Evolutionary conservation across 768 basidiomycete species (phyloP).

Genomic region (Pleurotus tuber-regium): DNA sequence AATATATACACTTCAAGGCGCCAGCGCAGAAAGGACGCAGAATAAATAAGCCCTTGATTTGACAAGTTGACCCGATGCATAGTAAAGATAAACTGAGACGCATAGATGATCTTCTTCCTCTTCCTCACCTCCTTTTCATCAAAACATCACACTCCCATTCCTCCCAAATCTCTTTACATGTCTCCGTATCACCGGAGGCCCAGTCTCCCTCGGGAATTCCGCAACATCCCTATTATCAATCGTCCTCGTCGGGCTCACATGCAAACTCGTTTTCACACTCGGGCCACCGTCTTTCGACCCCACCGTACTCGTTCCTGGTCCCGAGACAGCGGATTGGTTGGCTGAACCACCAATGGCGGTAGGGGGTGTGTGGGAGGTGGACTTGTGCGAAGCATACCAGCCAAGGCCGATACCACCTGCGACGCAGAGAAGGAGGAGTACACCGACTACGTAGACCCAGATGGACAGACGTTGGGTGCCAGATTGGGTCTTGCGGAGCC

Average conservation of each 20-base stretch:
- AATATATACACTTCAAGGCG: no score
- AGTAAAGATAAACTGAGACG: no score
- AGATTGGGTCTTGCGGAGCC: slow-evolving; percentile 64
- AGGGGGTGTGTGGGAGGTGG: slow-evolving; percentile 48
- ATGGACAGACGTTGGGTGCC: slow-evolving; percentile 52
- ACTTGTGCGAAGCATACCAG: slow-evolving; percentile 54
- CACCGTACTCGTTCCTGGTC: no score
- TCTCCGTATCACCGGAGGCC: background rate
- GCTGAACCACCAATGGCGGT: slow-evolving; percentile 65
- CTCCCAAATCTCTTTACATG: background rate
- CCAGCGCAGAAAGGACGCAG: no score
- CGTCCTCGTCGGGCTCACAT: slow-evolving; percentile 3
- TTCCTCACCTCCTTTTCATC: no score
- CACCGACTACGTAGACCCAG: slow-evolving; percentile 71
- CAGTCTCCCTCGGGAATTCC: background rate
- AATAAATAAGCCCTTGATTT: no score
- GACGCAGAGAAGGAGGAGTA: slow-evolving; percentile 53
- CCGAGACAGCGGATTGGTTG: slow-evolving; percentile 28
- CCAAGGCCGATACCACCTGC: slow-evolving; percentile 59
- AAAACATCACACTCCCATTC: slow-evolving; percentile 1
- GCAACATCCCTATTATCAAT: background rate
- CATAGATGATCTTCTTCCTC: no score
- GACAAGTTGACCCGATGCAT: no score
- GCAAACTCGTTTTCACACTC: background rate
- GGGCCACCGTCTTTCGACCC: background rate